phyloP scores from a whole-genome alignment of 1,139 yeast species.

The Protomyces gravidus region DNA sequence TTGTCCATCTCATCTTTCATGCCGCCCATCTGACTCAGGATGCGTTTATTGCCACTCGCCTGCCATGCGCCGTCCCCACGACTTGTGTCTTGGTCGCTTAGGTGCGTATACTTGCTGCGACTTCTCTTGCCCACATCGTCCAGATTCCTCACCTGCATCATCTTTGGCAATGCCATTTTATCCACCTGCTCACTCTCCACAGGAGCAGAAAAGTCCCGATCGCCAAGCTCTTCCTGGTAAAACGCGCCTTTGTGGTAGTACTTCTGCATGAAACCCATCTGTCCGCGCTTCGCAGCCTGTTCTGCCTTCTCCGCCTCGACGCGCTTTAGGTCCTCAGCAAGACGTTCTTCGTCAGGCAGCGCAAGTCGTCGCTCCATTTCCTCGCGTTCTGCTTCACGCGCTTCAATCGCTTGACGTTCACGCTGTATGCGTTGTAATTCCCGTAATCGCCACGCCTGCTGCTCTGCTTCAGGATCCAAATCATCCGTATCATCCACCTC shows the following conservation, averaged over 20 bases:
- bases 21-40: background rate
- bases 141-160: slow-evolving; percentile 36
- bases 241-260: slow-evolving; percentile 43
- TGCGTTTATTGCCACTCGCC: background rate
- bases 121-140: slow-evolving; percentile 35
- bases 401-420: slow-evolving; percentile 44
- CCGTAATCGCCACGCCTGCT: slow-evolving; percentile 48
- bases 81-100: slow-evolving; percentile 33
- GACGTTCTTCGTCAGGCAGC: slow-evolving; percentile 40
- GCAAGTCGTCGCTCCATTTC: slow-evolving; percentile 42
- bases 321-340: slow-evolving; percentile 34
- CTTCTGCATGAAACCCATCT: slow-evolving; percentile 36
- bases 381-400: slow-evolving; percentile 44
- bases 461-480: slow-evolving; percentile 51
- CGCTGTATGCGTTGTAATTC: slow-evolving; percentile 46
- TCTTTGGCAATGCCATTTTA: slow-evolving; percentile 38
- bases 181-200: slow-evolving; percentile 39
- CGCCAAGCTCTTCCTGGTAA: slow-evolving; percentile 39
- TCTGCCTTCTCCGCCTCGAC: slow-evolving; percentile 27
- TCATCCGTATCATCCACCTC: slow-evolving; percentile 55
- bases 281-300: slow-evolving; percentile 29
- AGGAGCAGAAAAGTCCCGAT: slow-evolving; percentile 39
- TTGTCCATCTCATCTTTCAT: background rate
- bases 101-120: slow-evolving; percentile 34
- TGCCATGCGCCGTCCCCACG: background rate